Evolutionary conservation across 768 basidiomycete genomes (phyloP).

Genomic region (Dictyophora rubrovolvata): DNA sequence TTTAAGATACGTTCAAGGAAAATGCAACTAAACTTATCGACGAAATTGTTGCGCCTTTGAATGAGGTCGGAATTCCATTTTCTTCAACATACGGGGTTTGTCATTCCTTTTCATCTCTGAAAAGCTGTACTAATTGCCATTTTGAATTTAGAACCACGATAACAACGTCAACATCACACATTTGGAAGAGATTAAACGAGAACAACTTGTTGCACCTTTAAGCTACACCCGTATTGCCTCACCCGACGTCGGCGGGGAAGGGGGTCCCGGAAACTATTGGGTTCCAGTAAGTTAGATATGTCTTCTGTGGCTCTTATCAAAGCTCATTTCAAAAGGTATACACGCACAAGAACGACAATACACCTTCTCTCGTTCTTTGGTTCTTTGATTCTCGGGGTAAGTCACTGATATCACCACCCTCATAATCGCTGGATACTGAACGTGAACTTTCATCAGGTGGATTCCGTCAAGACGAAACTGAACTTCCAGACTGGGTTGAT

Average conservation of each 20-base stretch:
- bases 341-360: conserved; percentile 26
- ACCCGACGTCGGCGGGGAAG: conserved; percentile 48
- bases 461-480: conserved; percentile 32
- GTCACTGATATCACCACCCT: conserved; percentile 1
- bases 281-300: conserved; percentile 42
- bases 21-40: conserved; percentile 62
- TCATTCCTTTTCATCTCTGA: not conserved
- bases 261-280: conserved; percentile 68
- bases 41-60: conserved; percentile 50
- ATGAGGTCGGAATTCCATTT: conserved; percentile 48
- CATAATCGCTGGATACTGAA: not conserved
- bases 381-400: conserved; percentile 70
- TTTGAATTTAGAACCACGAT: conserved; percentile 54
- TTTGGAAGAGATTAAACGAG: conserved; percentile 52
- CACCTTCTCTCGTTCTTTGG: conserved; percentile 54
- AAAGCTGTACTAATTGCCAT: not conserved
- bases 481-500: conserved; percentile 62
- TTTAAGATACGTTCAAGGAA: conserved; percentile 45
- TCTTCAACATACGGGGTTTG: conserved; percentile 60
- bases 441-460: conserved; percentile 30
- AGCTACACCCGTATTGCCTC: conserved; percentile 59
- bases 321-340: conserved; percentile 29
- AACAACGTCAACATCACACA: conserved; percentile 67
- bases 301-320: not conserved
- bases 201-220: conserved; percentile 40